These are phyloP conservation scores for Fusarium sp. DNA, from an alignment of 2,329 filamentous ascomycete species.

Conservation along the genomic window DNA sequence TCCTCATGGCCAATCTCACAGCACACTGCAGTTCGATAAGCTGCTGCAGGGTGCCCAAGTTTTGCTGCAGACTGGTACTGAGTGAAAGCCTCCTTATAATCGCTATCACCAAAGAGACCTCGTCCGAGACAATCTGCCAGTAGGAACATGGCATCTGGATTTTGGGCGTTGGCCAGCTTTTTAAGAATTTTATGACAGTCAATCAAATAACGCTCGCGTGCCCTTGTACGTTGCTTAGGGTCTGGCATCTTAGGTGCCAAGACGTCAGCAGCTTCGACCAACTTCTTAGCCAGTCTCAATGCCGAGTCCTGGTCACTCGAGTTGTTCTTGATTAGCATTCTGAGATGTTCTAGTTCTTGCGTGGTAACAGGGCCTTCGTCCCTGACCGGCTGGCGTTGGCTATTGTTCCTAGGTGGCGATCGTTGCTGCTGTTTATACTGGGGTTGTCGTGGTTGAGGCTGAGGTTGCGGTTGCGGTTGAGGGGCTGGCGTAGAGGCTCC, in stretches of 20 bases:
- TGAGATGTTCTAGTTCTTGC: constrained; percentile 81
- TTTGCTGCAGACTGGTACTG: constrained; percentile 96
- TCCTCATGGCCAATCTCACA: constrained; percentile 97
- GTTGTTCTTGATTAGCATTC: constrained; percentile 75
- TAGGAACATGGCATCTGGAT: constrained; percentile 92
- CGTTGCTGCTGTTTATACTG: constrained; percentile 47
- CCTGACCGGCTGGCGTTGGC: constrained; percentile 43
- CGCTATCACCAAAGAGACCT: constrained; percentile 81
- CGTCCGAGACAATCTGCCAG: constrained; percentile 90
- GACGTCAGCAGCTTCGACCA: constrained; percentile 85
- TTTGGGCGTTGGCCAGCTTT: constrained; percentile 80
- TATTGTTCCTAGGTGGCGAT: constrained; percentile 43
- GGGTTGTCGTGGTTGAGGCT: constrained; percentile 45
- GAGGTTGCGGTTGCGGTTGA: constrained; percentile 30
- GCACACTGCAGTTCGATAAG: constrained; percentile 95
- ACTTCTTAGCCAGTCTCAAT: constrained; percentile 80
- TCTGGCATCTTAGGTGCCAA: constrained; percentile 74
- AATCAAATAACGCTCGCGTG: constrained; percentile 83
- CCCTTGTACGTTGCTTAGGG: constrained; percentile 77
- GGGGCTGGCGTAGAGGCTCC: constrained; percentile 57
- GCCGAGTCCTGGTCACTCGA: constrained; percentile 78
- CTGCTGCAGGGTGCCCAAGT: constrained; percentile 83
- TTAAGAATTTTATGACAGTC: constrained; percentile 94
- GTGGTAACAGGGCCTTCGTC: constrained; percentile 72
- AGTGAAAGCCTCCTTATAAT: constrained; percentile 92